Evolutionary conservation across 805 yeast species (phyloP), one percentile per base, ranked within the genome.

Genomic region (Tetrapisispora pingtungensis): DNA sequence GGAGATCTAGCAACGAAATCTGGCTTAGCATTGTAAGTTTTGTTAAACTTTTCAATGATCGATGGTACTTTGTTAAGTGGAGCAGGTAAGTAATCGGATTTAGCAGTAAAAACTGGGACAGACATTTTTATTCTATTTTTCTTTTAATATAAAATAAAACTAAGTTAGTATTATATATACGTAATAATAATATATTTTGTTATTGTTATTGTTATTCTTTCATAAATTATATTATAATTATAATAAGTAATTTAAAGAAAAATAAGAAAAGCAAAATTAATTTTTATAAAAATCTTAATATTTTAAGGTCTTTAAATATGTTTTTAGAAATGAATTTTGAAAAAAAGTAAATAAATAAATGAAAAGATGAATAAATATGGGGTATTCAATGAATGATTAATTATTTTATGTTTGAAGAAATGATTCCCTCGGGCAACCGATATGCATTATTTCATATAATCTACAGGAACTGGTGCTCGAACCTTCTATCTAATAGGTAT

Each of bases 1-100:
- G 89, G 88, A 7, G 84, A 75, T 40, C 87, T 67, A n/a, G 79
- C 65, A 31, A 77, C 61, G 54, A 78, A 72, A 32, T 69, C 72
- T 3, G 58, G 54, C 8, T 35, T 31, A 20, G 22, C 37, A n/a
- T 47, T 44, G 19, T 46, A 54, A 14, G 41, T 41, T n/a, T 45
- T 24, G 14, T 20, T 33, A 36, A 55, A 55, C 10, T 34, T 39
- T 18, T 38, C 41, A n/a, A 51, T 38, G 5, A 55, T 42, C 7
- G 42, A 27, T 10, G 47, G 41, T 18, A 44, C 36, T 38, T 41
- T 53, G 4, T 42, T 18, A 12, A 47, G 19, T 2, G 46, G 31
- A n/a, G 32, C 33, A 15, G 58, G 53, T 14, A 46, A 24, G 22
- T 39, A 33, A 5, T 30, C 24, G 8, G 48, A 39, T 1, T 31